Conservation (phyloP, 306 rosid species). For the Trifolium subterraneum region DNA sequence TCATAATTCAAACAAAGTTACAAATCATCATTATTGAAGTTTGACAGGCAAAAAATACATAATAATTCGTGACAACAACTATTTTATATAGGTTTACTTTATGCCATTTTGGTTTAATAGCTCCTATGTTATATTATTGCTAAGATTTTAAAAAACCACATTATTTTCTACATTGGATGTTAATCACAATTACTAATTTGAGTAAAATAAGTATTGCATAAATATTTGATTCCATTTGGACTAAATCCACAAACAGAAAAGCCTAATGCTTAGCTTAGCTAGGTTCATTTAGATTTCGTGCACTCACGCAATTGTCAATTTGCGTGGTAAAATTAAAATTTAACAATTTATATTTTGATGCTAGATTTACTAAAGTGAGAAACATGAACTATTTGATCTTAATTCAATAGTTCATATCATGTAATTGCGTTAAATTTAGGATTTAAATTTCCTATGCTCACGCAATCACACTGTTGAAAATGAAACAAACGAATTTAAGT, state of each 20-base stretch:
- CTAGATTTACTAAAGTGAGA: too few species aligned
- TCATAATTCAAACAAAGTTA: slow-evolving; percentile 48
- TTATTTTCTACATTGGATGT: slow-evolving; percentile 42
- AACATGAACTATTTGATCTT: not conserved
- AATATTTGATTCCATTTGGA: slow-evolving; percentile 36
- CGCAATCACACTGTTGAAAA: not conserved
- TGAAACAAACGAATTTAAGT: not conserved
- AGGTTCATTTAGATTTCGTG: slow-evolving; percentile 32
- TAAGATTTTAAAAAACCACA: slow-evolving; percentile 43
- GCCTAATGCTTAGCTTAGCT: slow-evolving; percentile 42
- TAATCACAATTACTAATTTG: slow-evolving; percentile 6
- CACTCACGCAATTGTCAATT: not conserved
- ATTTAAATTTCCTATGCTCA: not conserved
- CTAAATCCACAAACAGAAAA: slow-evolving; percentile 48
- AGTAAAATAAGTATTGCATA: slow-evolving; percentile 32
- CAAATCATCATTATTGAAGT: slow-evolving; percentile 52
- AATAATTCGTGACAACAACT: slow-evolving; percentile 49
- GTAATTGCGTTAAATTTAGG: not conserved
- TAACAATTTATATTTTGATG: not conserved
- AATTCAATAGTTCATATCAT: not conserved
- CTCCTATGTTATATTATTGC: slow-evolving; percentile 38
- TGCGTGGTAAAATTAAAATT: not conserved
- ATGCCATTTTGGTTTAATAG: slow-evolving; percentile 38
- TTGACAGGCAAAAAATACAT: slow-evolving; percentile 49
- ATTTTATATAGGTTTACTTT: slow-evolving; percentile 44